These are phyloP conservation scores for Epithemia pelagica DNA, from an alignment of 108 stramenopile species.

Conservation along the genomic window DNA sequence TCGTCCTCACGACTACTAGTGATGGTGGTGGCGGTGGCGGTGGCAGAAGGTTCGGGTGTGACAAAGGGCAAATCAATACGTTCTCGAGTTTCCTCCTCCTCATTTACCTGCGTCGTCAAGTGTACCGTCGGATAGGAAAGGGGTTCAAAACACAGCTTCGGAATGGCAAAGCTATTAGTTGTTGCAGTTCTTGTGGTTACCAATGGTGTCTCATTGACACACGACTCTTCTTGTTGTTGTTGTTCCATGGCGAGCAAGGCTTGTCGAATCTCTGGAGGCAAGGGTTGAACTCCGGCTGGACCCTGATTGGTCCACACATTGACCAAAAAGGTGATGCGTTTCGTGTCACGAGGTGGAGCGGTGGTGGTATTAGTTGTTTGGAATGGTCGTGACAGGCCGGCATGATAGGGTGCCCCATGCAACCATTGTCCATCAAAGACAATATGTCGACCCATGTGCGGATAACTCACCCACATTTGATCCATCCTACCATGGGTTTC, in stretches of 20 bases:
- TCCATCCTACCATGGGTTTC: slow-evolving; percentile 27
- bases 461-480: slow-evolving; percentile 56
- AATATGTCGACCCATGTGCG: slow-evolving; percentile 71
- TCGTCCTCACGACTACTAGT: background rate
- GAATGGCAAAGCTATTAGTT: background rate
- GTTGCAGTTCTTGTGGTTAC: slow-evolving; percentile 20
- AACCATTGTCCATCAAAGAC: slow-evolving; percentile 85
- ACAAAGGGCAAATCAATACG: slow-evolving; percentile 53
- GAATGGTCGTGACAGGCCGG: slow-evolving; percentile 20
- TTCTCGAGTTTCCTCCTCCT: slow-evolving; percentile 8
- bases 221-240: background rate
- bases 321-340: slow-evolving; percentile 82
- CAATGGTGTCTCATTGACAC: slow-evolving; percentile 5
- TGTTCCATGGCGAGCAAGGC: slow-evolving; percentile 6
- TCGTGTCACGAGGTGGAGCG: background rate
- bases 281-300: slow-evolving; percentile 45
- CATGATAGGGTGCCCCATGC: slow-evolving; percentile 79
- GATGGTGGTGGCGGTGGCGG: too few relatives aligned
- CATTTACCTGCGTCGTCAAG: slow-evolving; percentile 13
- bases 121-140: background rate
- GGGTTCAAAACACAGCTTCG: background rate
- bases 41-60: slow-evolving; percentile 24
- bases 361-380: background rate
- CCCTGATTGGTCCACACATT: slow-evolving; percentile 72
- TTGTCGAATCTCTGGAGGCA: slow-evolving; percentile 26